These are phyloP conservation scores for Auriscalpium vulgare DNA, from an alignment of 768 basidiomycete genomes.

Conservation along the genomic window DNA sequence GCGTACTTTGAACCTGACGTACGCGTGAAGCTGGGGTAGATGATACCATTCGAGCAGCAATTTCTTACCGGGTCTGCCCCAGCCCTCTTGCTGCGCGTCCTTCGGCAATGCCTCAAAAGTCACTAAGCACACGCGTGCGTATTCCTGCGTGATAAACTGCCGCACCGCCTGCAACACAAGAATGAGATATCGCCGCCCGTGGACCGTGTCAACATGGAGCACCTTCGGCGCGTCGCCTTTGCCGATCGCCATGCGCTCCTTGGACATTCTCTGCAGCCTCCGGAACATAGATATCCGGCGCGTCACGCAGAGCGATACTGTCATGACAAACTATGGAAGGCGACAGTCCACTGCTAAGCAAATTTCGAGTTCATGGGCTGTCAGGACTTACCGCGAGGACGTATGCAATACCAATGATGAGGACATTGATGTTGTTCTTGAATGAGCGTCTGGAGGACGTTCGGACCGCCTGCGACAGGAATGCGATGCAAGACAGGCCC, in stretches of 20 bases:
- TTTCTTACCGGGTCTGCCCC: conserved; percentile 59
- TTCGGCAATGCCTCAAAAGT: conserved; percentile 65
- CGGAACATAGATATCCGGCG: conserved; percentile 59
- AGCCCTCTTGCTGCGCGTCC: conserved; percentile 59
- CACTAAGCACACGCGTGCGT: conserved; percentile 64
- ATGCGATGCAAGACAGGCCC: conserved; percentile 53
- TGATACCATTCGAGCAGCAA: neutral
- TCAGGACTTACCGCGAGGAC: conserved; percentile 47
- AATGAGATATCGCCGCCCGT: neutral
- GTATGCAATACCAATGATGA: conserved; percentile 67
- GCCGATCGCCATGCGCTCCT: conserved; percentile 43
- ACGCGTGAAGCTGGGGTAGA: neutral
- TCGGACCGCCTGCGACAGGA: conserved; percentile 68
- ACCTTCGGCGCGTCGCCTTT: conserved; percentile 57
- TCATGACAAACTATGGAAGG: conserved; percentile 38
- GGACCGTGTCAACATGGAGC: conserved; percentile 6
- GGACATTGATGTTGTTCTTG: conserved; percentile 56
- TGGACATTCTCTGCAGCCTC: conserved; percentile 61
- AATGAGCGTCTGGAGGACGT: conserved; percentile 48
- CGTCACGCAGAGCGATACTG: conserved; percentile 57
- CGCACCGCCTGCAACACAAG: conserved; percentile 43
- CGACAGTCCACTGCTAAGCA: neutral
- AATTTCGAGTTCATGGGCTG: neutral
- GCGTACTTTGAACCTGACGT: conserved; percentile 48
- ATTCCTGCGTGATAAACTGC: conserved; percentile 65